phyloP scores from a whole-genome alignment of 192 early-diverging fungal genomes.

The Helicostylum pulchrum region DNA sequence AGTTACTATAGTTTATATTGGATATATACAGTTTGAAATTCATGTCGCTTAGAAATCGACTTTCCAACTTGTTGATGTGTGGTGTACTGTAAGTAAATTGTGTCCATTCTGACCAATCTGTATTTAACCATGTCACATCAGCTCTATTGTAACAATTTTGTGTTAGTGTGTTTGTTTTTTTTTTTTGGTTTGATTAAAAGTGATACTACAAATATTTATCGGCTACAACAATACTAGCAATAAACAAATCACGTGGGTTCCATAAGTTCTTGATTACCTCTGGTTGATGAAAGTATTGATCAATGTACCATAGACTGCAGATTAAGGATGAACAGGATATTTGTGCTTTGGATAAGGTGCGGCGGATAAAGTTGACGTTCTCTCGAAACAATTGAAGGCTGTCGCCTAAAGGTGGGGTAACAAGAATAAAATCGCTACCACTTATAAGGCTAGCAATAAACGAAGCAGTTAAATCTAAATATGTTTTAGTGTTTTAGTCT shows the following conservation, averaged over 20 bases:
- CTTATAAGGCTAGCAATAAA: constrained; percentile 43
- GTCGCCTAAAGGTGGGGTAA: background rate
- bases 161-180: background rate
- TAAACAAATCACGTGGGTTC: constrained; percentile 42
- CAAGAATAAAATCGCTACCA: constrained; percentile 33
- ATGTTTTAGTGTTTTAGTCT: too few relatives aligned
- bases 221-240: constrained; percentile 45
- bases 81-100: constrained; percentile 29
- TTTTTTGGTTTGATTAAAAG: background rate
- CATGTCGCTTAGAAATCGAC: constrained; percentile 39
- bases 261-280: constrained; percentile 29
- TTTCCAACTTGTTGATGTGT: constrained; percentile 40
- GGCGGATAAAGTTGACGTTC: constrained; percentile 46
- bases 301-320: constrained; percentile 45
- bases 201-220: constrained; percentile 46
- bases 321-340: constrained; percentile 47
- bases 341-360: constrained; percentile 45
- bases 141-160: constrained; percentile 2
- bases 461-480: constrained; percentile 47
- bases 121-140: constrained; percentile 45
- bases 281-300: constrained; percentile 38
- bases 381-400: constrained; percentile 10
- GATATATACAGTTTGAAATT: constrained; percentile 43
- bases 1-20: constrained; percentile 40
- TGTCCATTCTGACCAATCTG: constrained; percentile 48